A percentile compares a stretch with the other conserved stretches of the same genome.
Evolutionary conservation across 2,329 filamentous ascomycete species (phyloP).

Genomic region (Trichoderma sp.): DNA sequence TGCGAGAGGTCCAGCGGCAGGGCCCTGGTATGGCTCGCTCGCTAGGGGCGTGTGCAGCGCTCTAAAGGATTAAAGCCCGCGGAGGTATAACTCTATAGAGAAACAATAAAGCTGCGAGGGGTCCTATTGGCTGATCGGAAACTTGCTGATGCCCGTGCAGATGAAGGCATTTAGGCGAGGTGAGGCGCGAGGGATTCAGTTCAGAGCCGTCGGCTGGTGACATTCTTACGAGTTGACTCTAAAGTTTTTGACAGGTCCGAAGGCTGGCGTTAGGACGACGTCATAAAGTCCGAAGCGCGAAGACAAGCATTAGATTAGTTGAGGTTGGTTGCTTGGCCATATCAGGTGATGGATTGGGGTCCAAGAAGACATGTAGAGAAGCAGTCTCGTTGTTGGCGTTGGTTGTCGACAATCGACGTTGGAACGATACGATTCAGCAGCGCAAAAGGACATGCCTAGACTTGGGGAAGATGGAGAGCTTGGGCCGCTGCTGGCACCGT

Average conservation of each 20-base stretch:
- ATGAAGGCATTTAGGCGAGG: slow-evolving; percentile 5
- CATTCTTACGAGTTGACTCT: not conserved
- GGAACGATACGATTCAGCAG: not conserved
- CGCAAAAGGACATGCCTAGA: not conserved
- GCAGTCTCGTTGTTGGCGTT: not conserved
- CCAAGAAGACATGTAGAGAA: not conserved
- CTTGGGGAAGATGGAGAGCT: slow-evolving; percentile 2
- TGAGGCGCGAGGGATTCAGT: not conserved
- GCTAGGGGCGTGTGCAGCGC: not conserved
- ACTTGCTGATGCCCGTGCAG: not conserved
- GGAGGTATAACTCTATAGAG: slow-evolving; percentile 19
- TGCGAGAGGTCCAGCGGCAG: not conserved
- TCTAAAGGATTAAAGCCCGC: slow-evolving; percentile 4
- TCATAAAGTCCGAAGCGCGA: not conserved
- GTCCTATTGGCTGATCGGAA: slow-evolving; percentile 4
- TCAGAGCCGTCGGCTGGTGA: slow-evolving; percentile 3
- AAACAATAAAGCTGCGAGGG: not conserved
- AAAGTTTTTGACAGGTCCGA: not conserved
- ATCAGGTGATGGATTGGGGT: not conserved
- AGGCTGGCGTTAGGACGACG: not conserved
- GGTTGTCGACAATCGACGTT: not conserved
- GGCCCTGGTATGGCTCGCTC: not conserved
- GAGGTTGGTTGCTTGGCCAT: not conserved
- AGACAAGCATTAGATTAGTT: not conserved
- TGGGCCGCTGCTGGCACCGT: not conserved